Base-by-base conservation (phyloP, 2,329 filamentous ascomycete species). In the Ophiostoma sp. region DNA sequence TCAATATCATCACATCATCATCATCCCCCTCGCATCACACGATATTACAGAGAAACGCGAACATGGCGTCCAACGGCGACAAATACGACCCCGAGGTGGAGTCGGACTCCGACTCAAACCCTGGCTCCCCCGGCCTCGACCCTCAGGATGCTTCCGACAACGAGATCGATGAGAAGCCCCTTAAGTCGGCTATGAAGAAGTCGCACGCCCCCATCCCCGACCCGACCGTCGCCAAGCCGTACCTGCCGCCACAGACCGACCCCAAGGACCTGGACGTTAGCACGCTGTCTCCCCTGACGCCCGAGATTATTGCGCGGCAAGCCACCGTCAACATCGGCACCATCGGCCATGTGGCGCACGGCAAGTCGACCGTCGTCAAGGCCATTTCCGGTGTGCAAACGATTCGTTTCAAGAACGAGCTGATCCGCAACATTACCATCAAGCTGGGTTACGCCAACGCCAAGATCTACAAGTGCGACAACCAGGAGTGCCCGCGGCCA, bases 371-470 rank as follows among this genome's bases (percentile, higher is more conserved):
- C 28, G 96, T 99, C 69, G 96, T 99, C 79, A 99, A 99, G 88
- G 96, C 96, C 79, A 98, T 99, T 80, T 98, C 96, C 1, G 96
- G 96, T 76, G 96, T 99, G 76, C 96, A 99, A 88, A 99, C 96
- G 22, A 96, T 99, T 81, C 91, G 96, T 78, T 99, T 99, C 89
- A 99, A 99, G 92, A 99, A 98, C 87, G 96, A 99, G 86, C 86
- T 98, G 85, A 97, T 98, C 86, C 90, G 96, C 81, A 99, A 99
- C 84, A 99, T 99, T 81, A 99, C 96, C 80, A 99, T 99, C 88
- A 99, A 99, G 90, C 90, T 99, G 80, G 96, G 96, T 82, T 99
- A 99, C 83, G 96, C 96, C 83, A 99, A 99, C 84, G 96, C 96
- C 79, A 98, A 99, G 86, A 95, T 99, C 83, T 99, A 98, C 91